Base-by-base conservation (phyloP, 179 eudicot species). In the Dionaea muscipula region DNA sequence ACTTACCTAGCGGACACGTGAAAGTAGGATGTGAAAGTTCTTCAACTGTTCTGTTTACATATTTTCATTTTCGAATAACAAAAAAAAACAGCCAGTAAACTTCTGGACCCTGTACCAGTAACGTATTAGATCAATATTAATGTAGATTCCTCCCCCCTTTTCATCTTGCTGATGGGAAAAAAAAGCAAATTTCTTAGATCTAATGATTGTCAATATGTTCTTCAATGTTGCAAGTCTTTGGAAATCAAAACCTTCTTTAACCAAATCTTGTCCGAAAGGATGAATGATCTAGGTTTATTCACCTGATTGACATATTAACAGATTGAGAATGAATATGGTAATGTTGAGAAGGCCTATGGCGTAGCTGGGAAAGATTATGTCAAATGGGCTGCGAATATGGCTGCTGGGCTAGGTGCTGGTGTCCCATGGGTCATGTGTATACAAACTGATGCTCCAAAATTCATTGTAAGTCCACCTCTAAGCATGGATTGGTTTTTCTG, bases 351-450 rank as follows among this genome's bases (percentile, higher is more conserved):
- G 53, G 67, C 88, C 21, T 87, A 62, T 65, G 95, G 96, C 33
- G 55, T 68, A 56, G 70, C 62, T 54, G 98, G 98, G 38, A 75
- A 75, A 49, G 73, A 70, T 23, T 91, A 91, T 59, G 72, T 87
- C 55, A 68, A 74, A 55, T 91, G 98, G 98, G 98, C 98, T 54
- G 94, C 95, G 51, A 65, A 77, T 55, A 91, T 91, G 95, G 98
- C 98, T 63, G 57, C 66, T 63, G 84, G 76, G 37, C 98, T 91
- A 53, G 80, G 69, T 65, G 91, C 95, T 67, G 94, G 98, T 69
- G 98, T 91, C 68, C 98, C 98, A 62, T 91, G 98, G 98, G 84
- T 91, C 52, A 91, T 91, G 98, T 91, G 98, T 84, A 78, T 73
- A 70, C 98, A 91, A 87, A 59, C 68, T 27, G 96, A 88, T 75